Percentiles rank a stretch among this genome's conserved stretches.
These are phyloP conservation scores for Euryodendron excelsum DNA, from an alignment of 148 eudicot species.

Conservation along the genomic window DNA sequence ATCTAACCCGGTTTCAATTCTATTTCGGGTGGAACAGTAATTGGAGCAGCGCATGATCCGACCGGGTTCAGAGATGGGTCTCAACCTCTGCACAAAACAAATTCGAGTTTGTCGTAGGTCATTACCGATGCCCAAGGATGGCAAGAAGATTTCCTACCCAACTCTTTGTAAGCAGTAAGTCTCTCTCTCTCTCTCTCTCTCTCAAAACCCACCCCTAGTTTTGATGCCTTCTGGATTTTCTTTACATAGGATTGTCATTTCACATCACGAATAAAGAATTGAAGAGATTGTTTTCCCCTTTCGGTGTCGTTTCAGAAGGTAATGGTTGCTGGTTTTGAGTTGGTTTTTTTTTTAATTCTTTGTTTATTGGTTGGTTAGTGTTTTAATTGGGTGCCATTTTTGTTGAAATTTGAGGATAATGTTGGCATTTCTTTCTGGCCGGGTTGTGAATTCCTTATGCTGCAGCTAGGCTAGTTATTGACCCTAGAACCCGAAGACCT, in stretches of 20 bases:
- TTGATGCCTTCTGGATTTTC: not conserved
- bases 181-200: no score
- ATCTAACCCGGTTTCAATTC: no score
- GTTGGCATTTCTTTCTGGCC: not conserved
- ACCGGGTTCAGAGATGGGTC: no score
- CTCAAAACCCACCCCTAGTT: no score
- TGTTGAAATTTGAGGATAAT: not conserved
- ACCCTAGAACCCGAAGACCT: no score
- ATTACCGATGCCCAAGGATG: not conserved
- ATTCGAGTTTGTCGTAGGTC: not conserved
- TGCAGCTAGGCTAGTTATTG: constrained; percentile 60
- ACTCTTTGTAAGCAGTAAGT: no score
- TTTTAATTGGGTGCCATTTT: not conserved
- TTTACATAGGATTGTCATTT: constrained; percentile 50
- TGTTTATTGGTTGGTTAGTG: not conserved
- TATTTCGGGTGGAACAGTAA: no score
- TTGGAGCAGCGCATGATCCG: no score
- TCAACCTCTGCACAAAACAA: not conserved
- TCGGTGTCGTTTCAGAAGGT: constrained; percentile 55
- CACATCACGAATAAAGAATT: constrained; percentile 45
- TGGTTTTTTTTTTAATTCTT: no score
- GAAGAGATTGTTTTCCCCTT: constrained; percentile 44
- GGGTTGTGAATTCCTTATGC: not conserved
- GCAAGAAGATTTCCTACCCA: constrained; percentile 28
- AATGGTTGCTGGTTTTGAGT: not conserved